Conservation (phyloP, 108 stramenopile genomes). For the Fistulifera solaris region DNA sequence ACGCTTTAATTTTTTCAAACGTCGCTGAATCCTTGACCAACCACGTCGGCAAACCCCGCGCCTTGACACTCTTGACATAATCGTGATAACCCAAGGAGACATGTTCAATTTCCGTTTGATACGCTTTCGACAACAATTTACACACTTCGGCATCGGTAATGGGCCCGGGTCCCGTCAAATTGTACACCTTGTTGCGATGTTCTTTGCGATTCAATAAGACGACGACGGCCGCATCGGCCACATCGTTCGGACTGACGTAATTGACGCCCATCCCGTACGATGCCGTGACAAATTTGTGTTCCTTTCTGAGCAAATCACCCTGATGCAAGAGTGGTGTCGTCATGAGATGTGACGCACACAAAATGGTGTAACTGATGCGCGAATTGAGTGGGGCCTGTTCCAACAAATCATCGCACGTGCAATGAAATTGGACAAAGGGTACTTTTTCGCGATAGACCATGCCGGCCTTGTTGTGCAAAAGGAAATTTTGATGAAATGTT, state of each 20-base stretch:
- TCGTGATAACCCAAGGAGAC: conserved; percentile 26
- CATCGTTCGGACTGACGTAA: conserved; percentile 53
- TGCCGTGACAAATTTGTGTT: conserved; percentile 30
- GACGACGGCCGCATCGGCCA: conserved; percentile 40
- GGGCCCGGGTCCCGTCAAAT: conserved; percentile 32
- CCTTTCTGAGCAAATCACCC: conserved; percentile 12
- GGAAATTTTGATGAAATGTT: conserved; percentile 44
- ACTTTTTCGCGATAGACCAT: conserved; percentile 20
- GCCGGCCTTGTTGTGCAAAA: conserved; percentile 17
- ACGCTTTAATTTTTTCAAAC: conserved; percentile 39
- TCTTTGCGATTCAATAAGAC: conserved; percentile 29
- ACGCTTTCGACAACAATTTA: conserved; percentile 19
- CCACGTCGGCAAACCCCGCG: conserved; percentile 28
- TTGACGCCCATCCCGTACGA: conserved; percentile 43
- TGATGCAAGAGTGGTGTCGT: conserved; percentile 30
- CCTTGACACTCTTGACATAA: conserved; percentile 18
- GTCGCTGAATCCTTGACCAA: conserved; percentile 27
- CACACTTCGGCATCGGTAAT: conserved; percentile 31
- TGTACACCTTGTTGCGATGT: conserved; percentile 46
- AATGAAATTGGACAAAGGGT: conserved; percentile 29
- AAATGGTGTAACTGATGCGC: conserved; percentile 36
- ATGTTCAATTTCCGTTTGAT: conserved; percentile 19
- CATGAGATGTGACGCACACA: conserved; percentile 37
- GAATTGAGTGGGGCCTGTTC: conserved; percentile 12
- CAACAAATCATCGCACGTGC: conserved; percentile 29